phyloP scores from a whole-genome alignment of 768 basidiomycete species.

The Lentinus tigrinus region DNA sequence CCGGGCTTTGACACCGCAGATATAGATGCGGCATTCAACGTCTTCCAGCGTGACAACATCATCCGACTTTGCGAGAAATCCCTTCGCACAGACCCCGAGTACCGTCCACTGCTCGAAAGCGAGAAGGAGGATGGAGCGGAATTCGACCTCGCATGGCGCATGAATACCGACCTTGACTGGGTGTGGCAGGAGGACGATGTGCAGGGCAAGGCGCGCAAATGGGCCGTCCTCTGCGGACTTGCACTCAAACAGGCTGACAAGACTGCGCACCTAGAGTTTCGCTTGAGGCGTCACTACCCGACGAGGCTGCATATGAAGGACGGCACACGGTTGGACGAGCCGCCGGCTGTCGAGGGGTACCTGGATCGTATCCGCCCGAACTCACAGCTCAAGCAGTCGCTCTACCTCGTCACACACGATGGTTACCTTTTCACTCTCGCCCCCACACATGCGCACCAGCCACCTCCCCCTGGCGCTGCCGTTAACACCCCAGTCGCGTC shows the following conservation, averaged over 20 bases:
- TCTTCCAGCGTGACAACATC: constrained; percentile 63
- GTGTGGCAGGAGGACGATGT: constrained; percentile 72
- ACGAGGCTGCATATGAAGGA: constrained; percentile 42
- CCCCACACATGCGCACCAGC: constrained; percentile 58
- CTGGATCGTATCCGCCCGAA: constrained; percentile 67
- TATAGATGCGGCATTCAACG: constrained; percentile 39
- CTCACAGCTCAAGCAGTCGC: constrained; percentile 51
- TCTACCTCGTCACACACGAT: constrained; percentile 73
- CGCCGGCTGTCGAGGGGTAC: constrained; percentile 85
- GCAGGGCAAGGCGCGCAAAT: constrained; percentile 57
- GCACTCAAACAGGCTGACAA: constrained; percentile 63
- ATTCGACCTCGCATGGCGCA: constrained; percentile 79
- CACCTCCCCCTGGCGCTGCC: constrained; percentile 60
- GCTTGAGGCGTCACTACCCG: constrained; percentile 69
- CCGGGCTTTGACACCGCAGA: constrained; percentile 46
- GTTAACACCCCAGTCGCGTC: constrained; percentile 22
- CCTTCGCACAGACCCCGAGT: constrained; percentile 55
- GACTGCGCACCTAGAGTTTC: constrained; percentile 67
- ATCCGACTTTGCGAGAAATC: constrained; percentile 60
- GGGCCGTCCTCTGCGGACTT: constrained; percentile 76
- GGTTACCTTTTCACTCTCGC: constrained; percentile 67
- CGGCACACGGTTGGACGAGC: constrained; percentile 60
- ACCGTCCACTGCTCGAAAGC: constrained; percentile 57
- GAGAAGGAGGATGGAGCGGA: constrained; percentile 53
- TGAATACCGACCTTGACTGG: constrained; percentile 80